A percentile compares a stretch with the other conserved stretches of the same genome.
Evolutionary conservation across 1,139 yeast genomes (phyloP).

Genomic region (Pichia sp.): DNA sequence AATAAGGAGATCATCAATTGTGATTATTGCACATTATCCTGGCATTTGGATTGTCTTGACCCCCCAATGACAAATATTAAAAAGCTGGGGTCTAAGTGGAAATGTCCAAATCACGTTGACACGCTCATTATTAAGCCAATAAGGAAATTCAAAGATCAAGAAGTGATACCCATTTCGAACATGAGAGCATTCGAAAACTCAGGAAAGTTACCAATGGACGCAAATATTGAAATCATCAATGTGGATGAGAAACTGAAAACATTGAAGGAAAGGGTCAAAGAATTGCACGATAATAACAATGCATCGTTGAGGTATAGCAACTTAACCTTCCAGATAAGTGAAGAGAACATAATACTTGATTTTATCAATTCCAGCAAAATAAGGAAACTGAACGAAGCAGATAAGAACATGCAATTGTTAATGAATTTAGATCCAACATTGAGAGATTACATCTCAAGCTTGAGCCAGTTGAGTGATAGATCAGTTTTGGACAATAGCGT

Average conservation of each 20-base stretch:
- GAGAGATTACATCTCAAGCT: constrained; percentile 18
- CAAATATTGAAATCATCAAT: constrained; percentile 53
- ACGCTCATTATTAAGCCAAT: constrained; percentile 37
- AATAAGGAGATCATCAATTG: constrained; percentile 58
- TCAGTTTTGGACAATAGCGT: constrained; percentile 15
- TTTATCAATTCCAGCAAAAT: constrained; percentile 49
- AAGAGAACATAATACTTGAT: constrained; percentile 65
- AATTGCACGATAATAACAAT: constrained; percentile 33
- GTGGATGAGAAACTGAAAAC: constrained; percentile 26
- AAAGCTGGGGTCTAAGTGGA: constrained; percentile 80
- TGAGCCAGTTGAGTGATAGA: constrained; percentile 20
- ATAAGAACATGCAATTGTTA: constrained; percentile 23
- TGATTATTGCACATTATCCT: constrained; percentile 78
- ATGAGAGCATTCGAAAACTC: constrained; percentile 44
- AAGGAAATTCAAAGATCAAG: constrained; percentile 49
- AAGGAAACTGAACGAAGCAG: constrained; percentile 26
- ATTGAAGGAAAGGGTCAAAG: constrained; percentile 27
- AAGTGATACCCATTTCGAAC: constrained; percentile 47
- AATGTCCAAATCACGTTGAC: constrained; percentile 84
- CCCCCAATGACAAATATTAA: constrained; percentile 75
- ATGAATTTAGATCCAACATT: constrained; percentile 15
- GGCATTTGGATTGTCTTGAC: constrained; percentile 87
- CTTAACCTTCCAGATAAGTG: constrained; percentile 61
- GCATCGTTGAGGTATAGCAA: constrained; percentile 31
- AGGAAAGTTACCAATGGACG: constrained; percentile 40